Evolutionary conservation across 2,329 filamentous ascomycete genomes (phyloP), one percentile per base, ranked within the genome.

Genomic region (Paraphoma chrysanthemicola): DNA sequence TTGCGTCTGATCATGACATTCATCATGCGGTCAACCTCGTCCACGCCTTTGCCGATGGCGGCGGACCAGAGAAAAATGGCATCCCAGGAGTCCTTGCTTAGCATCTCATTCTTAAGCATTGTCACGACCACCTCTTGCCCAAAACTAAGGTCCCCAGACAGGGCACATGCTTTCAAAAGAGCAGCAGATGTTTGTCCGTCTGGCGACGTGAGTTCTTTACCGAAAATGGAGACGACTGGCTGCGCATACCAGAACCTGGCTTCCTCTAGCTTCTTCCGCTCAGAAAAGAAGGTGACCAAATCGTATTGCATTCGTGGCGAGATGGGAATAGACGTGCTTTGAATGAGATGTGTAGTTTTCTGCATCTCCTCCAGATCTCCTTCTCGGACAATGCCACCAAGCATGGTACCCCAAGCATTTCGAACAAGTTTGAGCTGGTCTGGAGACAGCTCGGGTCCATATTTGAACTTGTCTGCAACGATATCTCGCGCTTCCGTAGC

Each of bases 51-150:
- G 17, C 88, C 90, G 52, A 87, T 85, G 7, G 89, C 83, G 11
- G 90, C 88, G 30, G 91, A 89, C 87, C 90, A 93, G 50, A 91
- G 86, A 43, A 95, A 84, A 11, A 92, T 80, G 11, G 88, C 83
- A 69, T 95, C 89, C 87, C 90, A 92, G 18, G 84, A 83, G 31
- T 81, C 76, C 60, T 89, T 87, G 38, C 62, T 57, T 0, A 65
- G 70, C 43, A 63, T 64, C 1, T 55, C 49, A 23, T 55, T 56
- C 48, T 71, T 71, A 1, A 78, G 64, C 43, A 83, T 59, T 11
- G 74, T 76, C 16, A 69, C 63, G 11, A 77, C 66, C 1, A 74
- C 56, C 85, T 82, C 51, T 85, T 81, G 50, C 10, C 74, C 73
- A 49, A 69, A 75, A 0, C 59, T 44, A 8, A 70, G 50, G 51